Evolutionary conservation across 257 asterid species (phyloP), one percentile per base, ranked within the genome.

Genomic region (Solanum neorickii): DNA sequence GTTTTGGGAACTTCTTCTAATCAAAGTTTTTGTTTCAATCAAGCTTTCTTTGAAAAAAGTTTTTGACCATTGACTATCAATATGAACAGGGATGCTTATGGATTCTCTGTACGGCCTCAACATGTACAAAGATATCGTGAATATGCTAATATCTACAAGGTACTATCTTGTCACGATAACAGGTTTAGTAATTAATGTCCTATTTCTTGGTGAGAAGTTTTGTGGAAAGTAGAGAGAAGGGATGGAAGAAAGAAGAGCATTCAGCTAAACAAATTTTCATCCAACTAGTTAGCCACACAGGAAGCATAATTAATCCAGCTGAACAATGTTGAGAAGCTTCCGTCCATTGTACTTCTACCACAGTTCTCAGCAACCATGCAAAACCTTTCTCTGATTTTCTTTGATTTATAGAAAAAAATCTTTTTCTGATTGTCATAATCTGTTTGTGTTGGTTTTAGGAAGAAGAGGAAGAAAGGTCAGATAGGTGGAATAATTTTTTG

Each of bases 21-120:
- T 52, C 41, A 82, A 20, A 46, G 20, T 82, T 82, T 42, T 49
- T 82, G 46, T 82, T 52, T 6, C 14, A 82, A 20, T 82, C 35
- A 82, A 52, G 41, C 12, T 47, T 82, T 49, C 31, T 31, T 41
- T 29, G 49, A 5, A 11, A 31, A 29, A 2, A 49, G 44, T 31
- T 31, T 78, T 86, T 86, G 78, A 87, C 78, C 72, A 29, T 85
- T 74, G 35, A 15, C 27, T 44, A 72, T 85, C 89, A 89, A 82
- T 82, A 59, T 89, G 83, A 75, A 87, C 97, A 96, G 99, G 94
- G 99, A 96, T 89, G 96, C 98, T 47, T 96, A 96, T 85, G 99
- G 98, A 82, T 96, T 96, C 92, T 94, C 98, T 84, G 98, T 96
- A 85, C 94, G 99, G 88, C 98, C 99, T 87, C 99, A 96, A 89